Conservation (phyloP, 257 asterid species). For the Salvia rosmarinus region DNA sequence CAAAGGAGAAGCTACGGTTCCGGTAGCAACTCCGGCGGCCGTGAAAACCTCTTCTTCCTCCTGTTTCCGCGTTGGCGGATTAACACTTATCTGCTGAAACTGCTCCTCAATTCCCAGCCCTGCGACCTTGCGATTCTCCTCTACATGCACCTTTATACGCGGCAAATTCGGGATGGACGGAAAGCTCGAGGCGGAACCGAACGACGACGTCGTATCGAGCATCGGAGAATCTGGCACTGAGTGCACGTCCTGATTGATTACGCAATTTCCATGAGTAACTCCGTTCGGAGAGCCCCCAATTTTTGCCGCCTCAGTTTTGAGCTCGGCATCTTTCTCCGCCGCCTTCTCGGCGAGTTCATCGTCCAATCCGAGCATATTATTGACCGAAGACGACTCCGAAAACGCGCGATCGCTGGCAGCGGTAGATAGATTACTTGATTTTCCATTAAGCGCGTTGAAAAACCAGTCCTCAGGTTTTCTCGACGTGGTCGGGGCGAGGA, state of each 20-base stretch:
- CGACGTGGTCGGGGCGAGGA: conserved; percentile 45
- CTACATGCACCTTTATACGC: conserved; percentile 65
- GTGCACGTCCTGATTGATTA: conserved; percentile 51
- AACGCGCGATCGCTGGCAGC: conserved; percentile 52
- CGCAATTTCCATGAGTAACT: conserved; percentile 13
- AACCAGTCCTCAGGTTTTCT: conserved; percentile 85
- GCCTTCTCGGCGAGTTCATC: conserved; percentile 47
- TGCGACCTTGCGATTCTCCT: conserved; percentile 53
- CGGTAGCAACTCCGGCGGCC: conserved; percentile 31
- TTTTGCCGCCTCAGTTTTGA: conserved; percentile 37
- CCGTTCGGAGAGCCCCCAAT: conserved; percentile 26
- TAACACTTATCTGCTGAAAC: conserved; percentile 56
- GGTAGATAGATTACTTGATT: conserved; percentile 33
- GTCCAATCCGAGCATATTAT: conserved; percentile 79
- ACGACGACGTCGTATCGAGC: conserved; percentile 80
- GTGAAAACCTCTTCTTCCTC: conserved; percentile 47
- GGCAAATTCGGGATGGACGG: conserved; percentile 72
- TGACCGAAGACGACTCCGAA: conserved; percentile 79
- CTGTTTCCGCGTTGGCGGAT: conserved; percentile 47
- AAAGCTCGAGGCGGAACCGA: conserved; percentile 72
- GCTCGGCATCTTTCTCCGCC: conserved; percentile 36
- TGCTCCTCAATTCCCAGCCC: conserved; percentile 73
- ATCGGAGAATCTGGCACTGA: conserved; percentile 86
- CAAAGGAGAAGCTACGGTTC: conserved; percentile 34
- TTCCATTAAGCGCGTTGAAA: conserved; percentile 70